Base-by-base conservation (phyloP, 148 eudicot genomes). In the Gaultheria prostrata region DNA sequence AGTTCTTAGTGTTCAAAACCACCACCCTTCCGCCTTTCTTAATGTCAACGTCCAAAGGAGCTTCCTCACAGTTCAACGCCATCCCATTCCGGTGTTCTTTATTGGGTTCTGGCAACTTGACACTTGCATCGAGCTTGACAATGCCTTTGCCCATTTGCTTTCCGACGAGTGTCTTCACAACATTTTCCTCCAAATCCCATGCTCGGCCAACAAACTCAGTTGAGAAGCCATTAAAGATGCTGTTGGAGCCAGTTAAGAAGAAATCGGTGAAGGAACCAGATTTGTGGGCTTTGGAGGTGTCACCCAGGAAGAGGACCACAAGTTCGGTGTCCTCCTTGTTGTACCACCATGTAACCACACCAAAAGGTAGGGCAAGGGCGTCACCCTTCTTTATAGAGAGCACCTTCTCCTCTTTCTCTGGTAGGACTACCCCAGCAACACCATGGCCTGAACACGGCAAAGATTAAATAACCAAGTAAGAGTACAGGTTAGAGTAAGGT, bases 331-430 rank as follows among this genome's bases (percentile, higher is more conserved):
- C 94, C 28, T 90, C 92, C 77, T 94, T 90, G 91, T 95, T 95
- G 89, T 89, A 91, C 95, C 95, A 95, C 98, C 98, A 95, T 35
- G 94, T 90, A 1, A 90, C 90, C 0, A 92, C 95, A 26, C 98
- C 98, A 26, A 93, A 94, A 33, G 98, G 98, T 28, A 95, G 90
- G 13, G 98, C 95, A 50, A 95, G 85, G 20, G 95, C 90, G 82
- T 95, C 98, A 45, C 98, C 98, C 82, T 89, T 89, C 87, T 91
- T 94, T 67, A 95, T 91, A 33, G 92, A 83, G 4, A 95, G 48
- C 79, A 94, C 95, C 86, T 95, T 95, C 88, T 95, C 98, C 76
- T 95, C 98, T 49, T 95, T 83, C 87, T 95, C 98, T 11, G 98
- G 98, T 14, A 92, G 95, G 79, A 95, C 92, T 43, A 95, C 86